A percentile compares a stretch with the other conserved stretches of the same genome.
Evolutionary conservation across 1,139 yeast genomes (phyloP).

Genomic region (Lodderomyces pseudojiufengensis): DNA sequence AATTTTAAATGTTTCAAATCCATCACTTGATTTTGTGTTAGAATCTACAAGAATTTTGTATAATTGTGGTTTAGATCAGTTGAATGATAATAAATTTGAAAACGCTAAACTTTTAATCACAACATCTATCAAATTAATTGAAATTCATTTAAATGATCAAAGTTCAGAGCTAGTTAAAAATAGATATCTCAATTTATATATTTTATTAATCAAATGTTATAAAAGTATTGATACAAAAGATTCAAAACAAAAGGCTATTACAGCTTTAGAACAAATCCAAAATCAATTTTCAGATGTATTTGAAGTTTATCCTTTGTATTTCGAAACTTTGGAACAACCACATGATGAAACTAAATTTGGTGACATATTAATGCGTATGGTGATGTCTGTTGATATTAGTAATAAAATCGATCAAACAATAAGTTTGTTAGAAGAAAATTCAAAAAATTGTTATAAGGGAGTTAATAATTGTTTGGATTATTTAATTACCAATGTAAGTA

Average conservation of each 20-base stretch:
- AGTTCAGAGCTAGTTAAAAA: slow-evolving; percentile 5
- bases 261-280: slow-evolving; percentile 8
- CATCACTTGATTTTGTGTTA: slow-evolving; percentile 6
- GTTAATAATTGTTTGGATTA: slow-evolving; percentile 24
- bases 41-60: slow-evolving; percentile 11
- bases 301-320: slow-evolving; percentile 10
- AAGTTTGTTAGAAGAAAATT: slow-evolving; percentile 16
- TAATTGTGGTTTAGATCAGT: slow-evolving; percentile 7
- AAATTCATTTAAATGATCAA: slow-evolving; percentile 3
- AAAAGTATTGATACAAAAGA: slow-evolving; percentile 5
- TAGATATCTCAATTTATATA: slow-evolving; percentile 9
- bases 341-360: slow-evolving; percentile 5
- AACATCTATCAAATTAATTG: slow-evolving; percentile 9
- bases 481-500: slow-evolving; percentile 18
- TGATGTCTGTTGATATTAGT: slow-evolving; percentile 17
- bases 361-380: slow-evolving; percentile 21
- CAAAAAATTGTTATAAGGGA: slow-evolving; percentile 15
- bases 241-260: slow-evolving; percentile 3
- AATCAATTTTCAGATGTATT: slow-evolving; percentile 8
- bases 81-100: slow-evolving; percentile 4
- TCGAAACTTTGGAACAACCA: slow-evolving; percentile 6
- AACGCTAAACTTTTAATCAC: slow-evolving; percentile 6
- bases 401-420: slow-evolving; percentile 14
- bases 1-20: not conserved
- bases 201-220: slow-evolving; percentile 9